These are phyloP conservation scores for Cercospora sesami DNA, from an alignment of 2,329 filamentous ascomycete species.

Conservation along the genomic window DNA sequence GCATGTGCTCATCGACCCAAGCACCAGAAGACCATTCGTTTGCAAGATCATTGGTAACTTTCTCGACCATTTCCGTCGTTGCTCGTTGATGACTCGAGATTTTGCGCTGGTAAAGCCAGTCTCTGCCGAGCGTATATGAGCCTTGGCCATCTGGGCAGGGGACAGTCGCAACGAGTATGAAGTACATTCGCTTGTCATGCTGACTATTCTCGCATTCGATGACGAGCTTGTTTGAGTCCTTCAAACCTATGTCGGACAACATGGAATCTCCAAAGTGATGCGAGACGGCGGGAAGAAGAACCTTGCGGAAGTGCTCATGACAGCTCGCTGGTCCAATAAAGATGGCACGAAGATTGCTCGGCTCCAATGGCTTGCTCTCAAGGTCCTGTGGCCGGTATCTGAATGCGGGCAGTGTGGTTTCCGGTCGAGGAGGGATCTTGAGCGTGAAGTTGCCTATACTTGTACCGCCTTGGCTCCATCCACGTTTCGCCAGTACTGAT, in stretches of 20 bases:
- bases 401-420: constrained; percentile 40
- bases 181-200: constrained; percentile 45
- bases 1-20: constrained; percentile 56
- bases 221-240: not conserved
- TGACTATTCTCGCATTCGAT: constrained; percentile 30
- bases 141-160: constrained; percentile 28
- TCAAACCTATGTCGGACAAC: not conserved
- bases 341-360: constrained; percentile 36
- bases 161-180: constrained; percentile 56
- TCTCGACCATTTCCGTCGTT: constrained; percentile 42
- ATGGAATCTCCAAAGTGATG: constrained; percentile 20
- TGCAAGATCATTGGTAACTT: constrained; percentile 48
- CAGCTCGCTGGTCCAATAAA: constrained; percentile 42
- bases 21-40: constrained; percentile 50
- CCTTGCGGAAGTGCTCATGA: constrained; percentile 33
- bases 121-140: constrained; percentile 53
- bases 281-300: constrained; percentile 16
- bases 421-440: constrained; percentile 46
- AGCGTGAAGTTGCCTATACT: constrained; percentile 54
- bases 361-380: not conserved
- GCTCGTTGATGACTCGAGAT: constrained; percentile 24
- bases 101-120: constrained; percentile 51
- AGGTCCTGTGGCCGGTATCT: constrained; percentile 35
- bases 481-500: constrained; percentile 48
- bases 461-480: constrained; percentile 54